Percentiles rank a stretch among this genome's conserved stretches.
phyloP scores from a whole-genome alignment of 495 filamentous ascomycete genomes.

The Parathielavia appendiculata region DNA sequence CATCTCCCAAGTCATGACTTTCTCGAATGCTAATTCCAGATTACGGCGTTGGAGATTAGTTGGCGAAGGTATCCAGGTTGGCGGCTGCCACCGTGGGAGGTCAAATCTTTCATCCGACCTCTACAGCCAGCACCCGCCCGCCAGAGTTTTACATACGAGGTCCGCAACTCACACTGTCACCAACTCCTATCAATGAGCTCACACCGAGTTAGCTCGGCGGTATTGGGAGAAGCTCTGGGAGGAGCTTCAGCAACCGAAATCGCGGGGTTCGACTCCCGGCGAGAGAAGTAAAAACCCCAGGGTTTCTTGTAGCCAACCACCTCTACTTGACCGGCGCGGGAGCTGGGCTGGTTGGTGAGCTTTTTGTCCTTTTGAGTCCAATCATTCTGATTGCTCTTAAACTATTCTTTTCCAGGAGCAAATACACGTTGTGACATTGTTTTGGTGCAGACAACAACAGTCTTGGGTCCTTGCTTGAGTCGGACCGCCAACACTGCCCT shows the following conservation, averaged over 20 bases:
- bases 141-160: not conserved
- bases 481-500: conserved; percentile 2
- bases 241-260: not conserved
- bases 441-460: not conserved
- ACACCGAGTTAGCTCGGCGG: not conserved
- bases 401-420: no score
- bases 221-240: not conserved
- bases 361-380: not conserved
- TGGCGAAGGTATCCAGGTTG: no score
- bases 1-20: not conserved
- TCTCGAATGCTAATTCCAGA: no score
- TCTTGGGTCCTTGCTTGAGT: no score
- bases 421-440: no score
- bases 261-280: not conserved
- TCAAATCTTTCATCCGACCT: no score
- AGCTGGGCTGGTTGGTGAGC: not conserved
- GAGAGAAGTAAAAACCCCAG: not conserved
- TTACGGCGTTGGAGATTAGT: no score
- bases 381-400: not conserved
- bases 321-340: not conserved
- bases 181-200: not conserved
- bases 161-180: not conserved
- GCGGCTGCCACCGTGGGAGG: no score
- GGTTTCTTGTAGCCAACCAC: not conserved
- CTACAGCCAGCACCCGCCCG: no score